phyloP scores from a whole-genome alignment of 768 basidiomycete genomes.

The Obba rivulosa region DNA sequence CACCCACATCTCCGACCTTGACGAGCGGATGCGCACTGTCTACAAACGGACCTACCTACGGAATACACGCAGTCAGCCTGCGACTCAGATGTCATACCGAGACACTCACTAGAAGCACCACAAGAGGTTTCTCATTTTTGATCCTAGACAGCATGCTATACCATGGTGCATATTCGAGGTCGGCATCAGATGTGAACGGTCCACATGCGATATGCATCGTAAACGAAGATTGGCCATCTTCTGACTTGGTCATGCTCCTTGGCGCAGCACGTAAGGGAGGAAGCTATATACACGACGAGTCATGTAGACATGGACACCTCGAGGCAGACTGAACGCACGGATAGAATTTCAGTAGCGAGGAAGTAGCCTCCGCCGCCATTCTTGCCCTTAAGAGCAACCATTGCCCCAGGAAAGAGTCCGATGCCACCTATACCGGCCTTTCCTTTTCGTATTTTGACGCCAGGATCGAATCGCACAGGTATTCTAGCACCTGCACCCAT shows the following conservation, averaged over 20 bases:
- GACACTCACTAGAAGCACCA: constrained; percentile 64
- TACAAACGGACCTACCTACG: constrained; percentile 87
- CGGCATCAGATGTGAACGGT: constrained; percentile 77
- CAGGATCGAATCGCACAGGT: constrained; percentile 63
- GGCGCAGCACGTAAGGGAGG: constrained; percentile 32
- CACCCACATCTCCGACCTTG: constrained; percentile 67
- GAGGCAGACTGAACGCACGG: constrained; percentile 45
- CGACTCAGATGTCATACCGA: not conserved
- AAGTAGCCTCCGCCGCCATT: constrained; percentile 92
- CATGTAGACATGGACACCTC: constrained; percentile 22
- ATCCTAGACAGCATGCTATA: constrained; percentile 55
- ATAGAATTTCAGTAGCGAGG: constrained; percentile 72
- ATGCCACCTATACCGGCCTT: constrained; percentile 56
- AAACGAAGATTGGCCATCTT: constrained; percentile 42
- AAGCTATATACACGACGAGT: constrained; percentile 50
- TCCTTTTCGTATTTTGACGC: constrained; percentile 61
- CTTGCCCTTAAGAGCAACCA: constrained; percentile 79
- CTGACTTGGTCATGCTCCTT: constrained; percentile 29
- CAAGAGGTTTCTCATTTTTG: constrained; percentile 62
- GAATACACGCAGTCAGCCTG: not conserved
- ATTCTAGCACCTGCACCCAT: constrained; percentile 65
- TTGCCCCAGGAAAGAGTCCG: constrained; percentile 84
- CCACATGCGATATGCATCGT: constrained; percentile 75
- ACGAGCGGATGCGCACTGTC: constrained; percentile 73
- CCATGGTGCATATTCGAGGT: constrained; percentile 74